Evolutionary conservation across 257 asterid genomes (phyloP).

Genomic region (Voacanga thouarsii): DNA sequence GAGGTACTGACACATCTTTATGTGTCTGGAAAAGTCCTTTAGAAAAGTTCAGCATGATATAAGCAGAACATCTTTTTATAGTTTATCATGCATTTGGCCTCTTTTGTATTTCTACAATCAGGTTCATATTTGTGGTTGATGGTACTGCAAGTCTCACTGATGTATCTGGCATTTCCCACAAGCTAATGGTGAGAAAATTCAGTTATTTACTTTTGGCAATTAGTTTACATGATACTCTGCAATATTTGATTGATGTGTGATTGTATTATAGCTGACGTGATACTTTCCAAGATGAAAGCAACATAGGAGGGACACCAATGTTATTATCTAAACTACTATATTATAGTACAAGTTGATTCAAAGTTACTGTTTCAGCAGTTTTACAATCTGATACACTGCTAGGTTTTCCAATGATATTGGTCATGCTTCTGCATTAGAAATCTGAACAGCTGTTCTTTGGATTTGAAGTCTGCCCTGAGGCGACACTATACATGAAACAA

Average conservation of each 20-base stretch:
- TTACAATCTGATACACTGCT: background rate
- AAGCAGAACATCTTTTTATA: background rate
- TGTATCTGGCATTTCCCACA: slow-evolving; percentile 37
- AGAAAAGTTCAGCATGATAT: background rate
- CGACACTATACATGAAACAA: background rate
- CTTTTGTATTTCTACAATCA: slow-evolving; percentile 28
- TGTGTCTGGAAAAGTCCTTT: slow-evolving; percentile 1
- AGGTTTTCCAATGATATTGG: background rate
- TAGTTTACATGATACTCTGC: background rate
- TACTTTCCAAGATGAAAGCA: background rate
- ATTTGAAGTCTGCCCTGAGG: background rate
- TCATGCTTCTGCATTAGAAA: background rate
- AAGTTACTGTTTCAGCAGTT: background rate
- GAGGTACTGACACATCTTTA: slow-evolving; percentile 44
- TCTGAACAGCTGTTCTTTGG: background rate
- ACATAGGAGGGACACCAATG: background rate
- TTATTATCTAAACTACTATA: background rate
- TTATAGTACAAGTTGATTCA: background rate
- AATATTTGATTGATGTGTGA: background rate
- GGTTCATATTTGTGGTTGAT: slow-evolving; percentile 74
- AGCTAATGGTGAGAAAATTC: slow-evolving; percentile 47
- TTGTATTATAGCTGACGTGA: background rate
- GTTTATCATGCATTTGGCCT: background rate
- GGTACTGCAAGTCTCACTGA: slow-evolving; percentile 60
- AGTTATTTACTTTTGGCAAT: slow-evolving; percentile 8